phyloP scores from a whole-genome alignment of 2,329 filamentous ascomycete species.

The Phaeomoniella chlamydospora region DNA sequence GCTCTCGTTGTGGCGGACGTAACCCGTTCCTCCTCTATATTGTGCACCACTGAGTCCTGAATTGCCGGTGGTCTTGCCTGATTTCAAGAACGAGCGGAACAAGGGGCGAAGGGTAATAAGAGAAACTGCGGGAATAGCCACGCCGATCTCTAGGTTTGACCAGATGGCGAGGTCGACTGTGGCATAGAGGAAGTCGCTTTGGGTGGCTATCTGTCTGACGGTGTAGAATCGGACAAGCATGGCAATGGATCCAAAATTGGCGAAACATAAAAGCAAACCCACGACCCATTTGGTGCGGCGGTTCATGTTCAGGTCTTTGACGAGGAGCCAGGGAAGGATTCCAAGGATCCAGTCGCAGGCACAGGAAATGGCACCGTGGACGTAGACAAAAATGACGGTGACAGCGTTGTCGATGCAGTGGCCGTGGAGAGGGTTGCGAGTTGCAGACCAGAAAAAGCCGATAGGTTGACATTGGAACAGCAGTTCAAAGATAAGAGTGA shows the following conservation, averaged over 20 bases:
- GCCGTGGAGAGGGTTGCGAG: conserved; percentile 18
- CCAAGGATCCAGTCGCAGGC: conserved; percentile 37
- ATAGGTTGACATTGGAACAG: conserved; percentile 40
- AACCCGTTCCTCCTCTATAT: background rate
- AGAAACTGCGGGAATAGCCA: conserved; percentile 30
- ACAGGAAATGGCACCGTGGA: conserved; percentile 33
- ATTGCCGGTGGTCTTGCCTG: background rate
- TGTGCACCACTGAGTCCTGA: background rate
- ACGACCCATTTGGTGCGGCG: conserved; percentile 35
- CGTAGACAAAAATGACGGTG: conserved; percentile 37
- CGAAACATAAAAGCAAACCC: conserved; percentile 39
- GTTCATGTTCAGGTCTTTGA: conserved; percentile 42
- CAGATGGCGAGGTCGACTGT: conserved; percentile 30
- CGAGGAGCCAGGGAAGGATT: conserved; percentile 39
- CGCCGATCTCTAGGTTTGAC: conserved; percentile 22
- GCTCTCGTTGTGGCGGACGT: background rate
- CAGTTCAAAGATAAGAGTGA: conserved; percentile 35
- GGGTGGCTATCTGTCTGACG: conserved; percentile 15
- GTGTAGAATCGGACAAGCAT: conserved; percentile 27
- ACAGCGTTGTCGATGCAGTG: conserved; percentile 28
- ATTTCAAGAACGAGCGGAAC: conserved; percentile 14
- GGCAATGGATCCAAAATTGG: conserved; percentile 34
- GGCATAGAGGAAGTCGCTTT: conserved; percentile 20
- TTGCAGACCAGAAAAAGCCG: conserved; percentile 32
- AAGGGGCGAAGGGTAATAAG: conserved; percentile 35